Conservation (phyloP, 2,329 filamentous ascomycete species). For the Penicillium griseofulvum region DNA sequence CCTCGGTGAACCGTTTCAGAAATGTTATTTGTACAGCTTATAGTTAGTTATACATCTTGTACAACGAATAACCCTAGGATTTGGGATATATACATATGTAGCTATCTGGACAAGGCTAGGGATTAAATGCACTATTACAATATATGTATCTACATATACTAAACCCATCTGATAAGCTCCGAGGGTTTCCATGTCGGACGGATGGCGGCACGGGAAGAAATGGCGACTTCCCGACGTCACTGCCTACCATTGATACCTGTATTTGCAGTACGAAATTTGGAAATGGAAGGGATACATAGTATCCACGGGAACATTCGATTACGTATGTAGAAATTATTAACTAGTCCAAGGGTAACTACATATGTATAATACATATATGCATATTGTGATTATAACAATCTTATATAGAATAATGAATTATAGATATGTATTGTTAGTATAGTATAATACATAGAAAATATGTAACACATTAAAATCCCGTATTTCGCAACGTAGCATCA, state of each 20-base stretch:
- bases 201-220: conserved; percentile 23
- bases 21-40: conserved; percentile 8
- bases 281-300: neutral
- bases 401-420: no score
- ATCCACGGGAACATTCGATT: neutral
- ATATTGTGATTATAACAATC: no score
- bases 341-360: neutral
- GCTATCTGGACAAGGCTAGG: neutral
- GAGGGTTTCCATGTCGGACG: conserved; percentile 13
- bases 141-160: neutral
- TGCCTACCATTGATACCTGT: conserved; percentile 11
- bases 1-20: conserved; percentile 26
- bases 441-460: neutral
- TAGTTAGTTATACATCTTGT: no score
- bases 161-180: conserved; percentile 5
- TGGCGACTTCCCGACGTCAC: conserved; percentile 35
- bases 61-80: neutral
- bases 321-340: neutral
- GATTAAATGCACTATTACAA: neutral
- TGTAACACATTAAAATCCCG: neutral
- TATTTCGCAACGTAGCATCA: neutral
- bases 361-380: neutral
- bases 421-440: neutral
- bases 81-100: neutral
- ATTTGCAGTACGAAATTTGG: conserved; percentile 6